Percentiles rank a stretch among this genome's conserved stretches.
phyloP scores from a whole-genome alignment of 805 yeast species.

The Candida parachauliodes region DNA sequence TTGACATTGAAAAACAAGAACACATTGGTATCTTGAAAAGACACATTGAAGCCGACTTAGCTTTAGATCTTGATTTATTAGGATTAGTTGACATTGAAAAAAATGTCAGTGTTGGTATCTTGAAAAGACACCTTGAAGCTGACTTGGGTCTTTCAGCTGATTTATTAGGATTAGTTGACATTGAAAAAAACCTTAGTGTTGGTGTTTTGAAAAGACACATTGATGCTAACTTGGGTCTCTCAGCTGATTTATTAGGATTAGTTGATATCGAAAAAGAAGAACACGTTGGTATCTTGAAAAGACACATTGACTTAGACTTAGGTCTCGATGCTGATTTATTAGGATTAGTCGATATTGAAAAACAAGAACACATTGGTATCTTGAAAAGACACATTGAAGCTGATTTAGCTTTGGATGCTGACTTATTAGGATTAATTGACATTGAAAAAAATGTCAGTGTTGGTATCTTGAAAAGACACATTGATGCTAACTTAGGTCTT shows the following conservation, averaged over 20 bases:
- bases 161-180: background rate
- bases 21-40: background rate
- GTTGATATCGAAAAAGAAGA: background rate
- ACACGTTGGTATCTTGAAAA: background rate
- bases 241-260: conserved; percentile 1
- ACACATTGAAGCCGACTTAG: background rate
- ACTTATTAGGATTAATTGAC: background rate
- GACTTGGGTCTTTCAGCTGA: background rate
- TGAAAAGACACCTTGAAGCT: conserved; percentile 2
- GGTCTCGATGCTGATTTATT: background rate
- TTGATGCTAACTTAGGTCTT: background rate
- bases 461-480: background rate
- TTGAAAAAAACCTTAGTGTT: background rate
- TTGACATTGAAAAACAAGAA: background rate
- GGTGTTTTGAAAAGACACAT: conserved; percentile 2
- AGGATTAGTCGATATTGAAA: background rate
- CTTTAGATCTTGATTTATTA: background rate
- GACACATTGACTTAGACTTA: background rate
- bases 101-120: background rate
- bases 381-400: background rate
- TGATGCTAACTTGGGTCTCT: background rate
- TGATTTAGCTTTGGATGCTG: background rate
- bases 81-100: conserved; percentile 1
- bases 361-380: background rate
- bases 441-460: background rate